Conservation (phyloP, 352 stramenopile species). For the Pythium phragmiticola region DNA sequence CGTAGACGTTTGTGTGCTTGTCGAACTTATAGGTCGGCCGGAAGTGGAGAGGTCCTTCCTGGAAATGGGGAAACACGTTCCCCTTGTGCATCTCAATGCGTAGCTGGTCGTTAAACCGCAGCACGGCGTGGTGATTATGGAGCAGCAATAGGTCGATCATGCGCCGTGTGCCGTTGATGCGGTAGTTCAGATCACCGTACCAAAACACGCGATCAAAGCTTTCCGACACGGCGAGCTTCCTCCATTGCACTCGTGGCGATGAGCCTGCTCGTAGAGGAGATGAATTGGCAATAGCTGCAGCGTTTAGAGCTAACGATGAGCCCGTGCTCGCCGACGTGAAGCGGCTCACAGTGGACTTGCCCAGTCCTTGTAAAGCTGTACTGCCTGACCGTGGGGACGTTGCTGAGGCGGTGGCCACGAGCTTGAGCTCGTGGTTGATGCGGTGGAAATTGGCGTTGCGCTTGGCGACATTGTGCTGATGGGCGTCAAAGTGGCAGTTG, state of each 20-base stretch:
- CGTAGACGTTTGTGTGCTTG: slow-evolving; percentile 89
- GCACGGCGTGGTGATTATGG: slow-evolving; percentile 67
- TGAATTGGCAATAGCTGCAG: slow-evolving; percentile 27
- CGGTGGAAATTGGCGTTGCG: slow-evolving; percentile 91
- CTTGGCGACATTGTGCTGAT: slow-evolving; percentile 85
- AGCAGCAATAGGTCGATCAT: slow-evolving; percentile 82
- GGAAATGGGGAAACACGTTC: slow-evolving; percentile 87
- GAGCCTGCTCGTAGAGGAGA: slow-evolving; percentile 20
- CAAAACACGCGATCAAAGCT: slow-evolving; percentile 92
- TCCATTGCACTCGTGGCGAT: background rate
- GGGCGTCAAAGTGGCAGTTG: slow-evolving; percentile 93
- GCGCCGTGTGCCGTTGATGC: slow-evolving; percentile 89
- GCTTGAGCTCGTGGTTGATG: slow-evolving; percentile 71
- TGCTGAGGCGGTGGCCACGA: background rate
- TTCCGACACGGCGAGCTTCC: slow-evolving; percentile 36
- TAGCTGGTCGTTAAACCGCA: slow-evolving; percentile 93
- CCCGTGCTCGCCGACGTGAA: slow-evolving; percentile 21
- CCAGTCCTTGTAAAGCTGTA: background rate
- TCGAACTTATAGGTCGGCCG: slow-evolving; percentile 97
- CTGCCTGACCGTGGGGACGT: background rate
- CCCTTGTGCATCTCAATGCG: slow-evolving; percentile 72
- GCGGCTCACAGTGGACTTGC: slow-evolving; percentile 16
- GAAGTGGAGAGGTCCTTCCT: slow-evolving; percentile 91
- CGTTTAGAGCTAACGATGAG: slow-evolving; percentile 1
- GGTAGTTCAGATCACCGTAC: slow-evolving; percentile 95